Evolutionary conservation across 441 rosid genomes (phyloP), one percentile per base, ranked within the genome.

Genomic region (Jatropha podagrica): DNA sequence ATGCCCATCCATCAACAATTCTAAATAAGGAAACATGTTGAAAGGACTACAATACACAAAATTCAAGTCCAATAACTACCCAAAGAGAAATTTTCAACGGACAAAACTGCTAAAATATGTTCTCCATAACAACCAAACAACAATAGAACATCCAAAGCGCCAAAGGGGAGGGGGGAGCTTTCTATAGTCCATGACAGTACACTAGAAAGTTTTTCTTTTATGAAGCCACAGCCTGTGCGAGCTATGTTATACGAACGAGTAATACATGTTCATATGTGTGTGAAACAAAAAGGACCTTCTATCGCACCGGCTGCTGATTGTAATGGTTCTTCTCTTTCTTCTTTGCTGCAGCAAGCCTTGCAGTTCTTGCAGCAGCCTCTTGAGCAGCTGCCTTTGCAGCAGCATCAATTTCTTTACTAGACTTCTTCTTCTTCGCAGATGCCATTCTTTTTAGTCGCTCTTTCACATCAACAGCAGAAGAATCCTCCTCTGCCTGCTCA

Each of bases 261-360:
- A 79, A 69, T 62, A 76, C 77, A 78, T 76, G 85, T 80, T 82
- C 85, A 80, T 52, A 71, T 65, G 61, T 46, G 20, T 67, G 63
- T 69, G 5, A 64, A 66, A 68, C 44, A 23, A 6, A 74, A 42
- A 72, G 0, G 51, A 46, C 46, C 52, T 26, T 78, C 84, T 76
- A 86, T 81, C 92, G 81, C 65, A 81, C 82, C 14, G 92, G 92
- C 76, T 86, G 92, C 82, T 88, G 92, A 78, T 88, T 88, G 82
- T 88, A 88, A 79, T 88, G 92, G 72, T 81, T 86, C 82, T 85
- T 88, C 78, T 88, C 92, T 71, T 88, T 88, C 78, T 88, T 88
- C 83, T 88, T 86, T 26, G 90, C 87, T 10, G 90, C 90, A 2
- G 92, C 90, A 7, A 88, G 88, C 83, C 69, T 86, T 52, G 88